These are phyloP conservation scores for Trichoderma sp. DNA, from an alignment of 2,329 filamentous ascomycete species.

Conservation along the genomic window DNA sequence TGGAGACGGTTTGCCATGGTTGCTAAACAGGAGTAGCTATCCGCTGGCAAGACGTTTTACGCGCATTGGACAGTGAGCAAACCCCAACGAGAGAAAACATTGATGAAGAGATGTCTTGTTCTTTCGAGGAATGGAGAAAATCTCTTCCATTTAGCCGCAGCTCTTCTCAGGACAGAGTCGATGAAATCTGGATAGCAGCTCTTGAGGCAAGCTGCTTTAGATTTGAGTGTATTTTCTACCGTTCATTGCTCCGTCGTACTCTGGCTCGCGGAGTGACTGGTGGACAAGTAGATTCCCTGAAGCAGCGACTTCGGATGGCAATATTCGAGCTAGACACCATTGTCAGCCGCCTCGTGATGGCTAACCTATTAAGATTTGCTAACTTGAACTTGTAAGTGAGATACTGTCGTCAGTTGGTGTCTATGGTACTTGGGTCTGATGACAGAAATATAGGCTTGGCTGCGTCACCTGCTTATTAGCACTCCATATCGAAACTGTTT, in stretches of 20 bases:
- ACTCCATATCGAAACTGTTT: background rate
- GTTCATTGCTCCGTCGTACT: conserved; percentile 42
- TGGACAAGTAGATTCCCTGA: background rate
- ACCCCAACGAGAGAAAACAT: background rate
- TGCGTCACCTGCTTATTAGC: background rate
- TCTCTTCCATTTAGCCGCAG: background rate
- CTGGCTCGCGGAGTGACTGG: background rate
- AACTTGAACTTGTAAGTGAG: background rate
- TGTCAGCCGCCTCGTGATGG: background rate
- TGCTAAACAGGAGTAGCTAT: background rate
- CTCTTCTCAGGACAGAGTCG: background rate
- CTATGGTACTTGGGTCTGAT: background rate
- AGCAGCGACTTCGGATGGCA: background rate
- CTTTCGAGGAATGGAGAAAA: background rate
- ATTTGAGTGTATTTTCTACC: conserved; percentile 41
- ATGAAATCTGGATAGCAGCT: background rate
- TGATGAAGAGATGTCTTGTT: background rate
- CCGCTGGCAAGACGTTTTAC: background rate
- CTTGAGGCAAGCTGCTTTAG: background rate
- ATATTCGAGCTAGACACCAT: background rate
- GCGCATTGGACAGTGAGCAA: background rate
- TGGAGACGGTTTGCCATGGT: background rate
- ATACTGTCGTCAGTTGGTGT: background rate
- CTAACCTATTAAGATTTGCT: background rate
- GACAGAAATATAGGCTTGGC: background rate